Percentiles rank a stretch among this genome's conserved stretches.
Evolutionary conservation across 169 alveolate genomes (phyloP).

Genomic region (Theileria parva): DNA sequence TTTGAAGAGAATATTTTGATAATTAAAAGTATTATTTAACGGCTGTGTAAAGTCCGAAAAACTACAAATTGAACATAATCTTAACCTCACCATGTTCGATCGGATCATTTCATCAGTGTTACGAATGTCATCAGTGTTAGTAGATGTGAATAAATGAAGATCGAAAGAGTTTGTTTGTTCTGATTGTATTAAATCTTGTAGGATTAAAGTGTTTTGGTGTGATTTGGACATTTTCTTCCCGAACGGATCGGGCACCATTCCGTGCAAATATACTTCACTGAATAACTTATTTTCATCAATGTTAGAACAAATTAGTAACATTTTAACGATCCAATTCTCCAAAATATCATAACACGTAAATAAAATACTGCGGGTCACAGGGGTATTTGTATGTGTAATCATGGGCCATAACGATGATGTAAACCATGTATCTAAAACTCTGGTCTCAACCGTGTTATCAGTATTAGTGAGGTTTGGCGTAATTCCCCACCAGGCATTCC

Average conservation of each 20-base stretch:
- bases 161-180: background rate
- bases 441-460: slow-evolving; percentile 3
- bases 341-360: slow-evolving; percentile 60
- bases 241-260: slow-evolving; percentile 31
- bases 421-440: slow-evolving; percentile 63
- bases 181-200: slow-evolving; percentile 17
- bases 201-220: slow-evolving; percentile 40
- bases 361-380: background rate
- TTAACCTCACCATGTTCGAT: background rate
- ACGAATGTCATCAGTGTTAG: background rate
- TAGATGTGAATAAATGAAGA: background rate
- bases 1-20: background rate
- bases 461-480: slow-evolving; percentile 3
- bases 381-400: background rate
- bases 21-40: background rate
- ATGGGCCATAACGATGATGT: slow-evolving; percentile 66
- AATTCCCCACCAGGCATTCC: slow-evolving; percentile 66
- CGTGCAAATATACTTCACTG: slow-evolving; percentile 44
- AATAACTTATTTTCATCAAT: slow-evolving; percentile 21
- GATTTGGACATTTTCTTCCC: slow-evolving; percentile 67
- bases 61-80: background rate
- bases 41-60: slow-evolving; percentile 12
- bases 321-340: slow-evolving; percentile 60
- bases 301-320: slow-evolving; percentile 47
- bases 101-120: background rate